Base-by-base conservation (phyloP, 2,329 filamentous ascomycete genomes). In the Aspergillus phoenicis region DNA sequence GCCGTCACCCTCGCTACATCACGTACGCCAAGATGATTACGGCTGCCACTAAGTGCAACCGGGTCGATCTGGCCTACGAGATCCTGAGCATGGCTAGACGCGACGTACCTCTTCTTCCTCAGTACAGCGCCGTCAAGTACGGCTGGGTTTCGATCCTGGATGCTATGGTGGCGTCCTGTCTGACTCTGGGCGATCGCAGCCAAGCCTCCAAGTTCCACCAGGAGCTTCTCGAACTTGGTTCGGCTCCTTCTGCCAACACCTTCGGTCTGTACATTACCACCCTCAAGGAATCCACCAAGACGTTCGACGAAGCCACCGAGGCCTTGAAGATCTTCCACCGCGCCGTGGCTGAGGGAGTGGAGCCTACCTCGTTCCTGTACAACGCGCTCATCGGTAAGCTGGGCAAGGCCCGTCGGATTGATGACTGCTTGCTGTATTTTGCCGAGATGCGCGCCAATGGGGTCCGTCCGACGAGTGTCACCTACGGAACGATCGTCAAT, bases 221-320 rank as follows among this genome's bases (percentile, higher is more conserved):
- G 76, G 92, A 99, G 76, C 84, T 99, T 67, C 83, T 96, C 52
- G 89, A 92, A 62, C 95, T 98, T 83, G 94, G 94, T 52, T 88
- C 91, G 62, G 89, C 93, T 8, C 95, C 95, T 15, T 96, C 94
- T 2, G 95, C 95, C 47, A 99, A 99, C 82, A 99, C 95, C 0
- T 99, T 96, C 69, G 95, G 95, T 62, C 86, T 99, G 17, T 99
- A 98, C 84, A 99, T 99, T 79, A 98, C 96, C n/a, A 98, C 94
- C 1, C 83, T 99, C 63, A 97, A 98, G 82, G 94, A 97, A 73
- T 96, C 92, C 0, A 92, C 92, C 66, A 97, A 96, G 85, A 98
- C 93, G 0, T 98, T 97, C 67, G 95, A 99, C 71, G 95, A 99
- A 77, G 95, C 95, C 10, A 93, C 93, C 8, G 95, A 98, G 77